phyloP scores from a whole-genome alignment of 164 flowering plant genomes.

The Berberis thunbergii region DNA sequence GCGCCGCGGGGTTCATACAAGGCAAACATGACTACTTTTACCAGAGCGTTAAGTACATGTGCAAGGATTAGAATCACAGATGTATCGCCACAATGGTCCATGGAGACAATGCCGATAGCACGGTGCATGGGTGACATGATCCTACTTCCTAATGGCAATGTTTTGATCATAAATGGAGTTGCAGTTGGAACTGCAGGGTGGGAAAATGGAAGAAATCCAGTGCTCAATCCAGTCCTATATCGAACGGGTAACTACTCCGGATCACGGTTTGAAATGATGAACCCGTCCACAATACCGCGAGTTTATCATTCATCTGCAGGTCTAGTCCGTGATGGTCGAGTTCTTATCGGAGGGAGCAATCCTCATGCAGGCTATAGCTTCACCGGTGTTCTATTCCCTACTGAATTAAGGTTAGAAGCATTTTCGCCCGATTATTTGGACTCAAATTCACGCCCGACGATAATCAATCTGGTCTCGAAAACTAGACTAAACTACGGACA shows the following conservation, averaged over 20 bases:
- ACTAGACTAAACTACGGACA: constrained; percentile 20
- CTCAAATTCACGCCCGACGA: constrained; percentile 25
- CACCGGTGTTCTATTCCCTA: constrained; percentile 30
- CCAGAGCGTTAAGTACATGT: constrained; percentile 30
- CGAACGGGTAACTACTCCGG: constrained; percentile 19
- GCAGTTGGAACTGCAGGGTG: constrained; percentile 40
- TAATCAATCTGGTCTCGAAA: constrained; percentile 18
- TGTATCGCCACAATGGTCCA: constrained; percentile 29
- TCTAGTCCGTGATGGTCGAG: constrained; percentile 42
- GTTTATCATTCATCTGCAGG: constrained; percentile 47
- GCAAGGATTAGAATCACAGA: constrained; percentile 40
- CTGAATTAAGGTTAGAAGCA: constrained; percentile 43
- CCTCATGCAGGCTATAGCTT: constrained; percentile 30
- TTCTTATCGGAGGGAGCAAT: constrained; percentile 51
- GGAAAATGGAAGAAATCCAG: constrained; percentile 37
- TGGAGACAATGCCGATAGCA: constrained; percentile 46
- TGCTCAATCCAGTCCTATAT: constrained; percentile 32
- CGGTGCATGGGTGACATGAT: constrained; percentile 62
- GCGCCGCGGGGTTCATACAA: constrained; percentile 32
- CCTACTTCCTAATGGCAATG: constrained; percentile 36
- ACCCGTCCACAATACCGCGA: constrained; percentile 28
- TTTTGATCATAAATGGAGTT: constrained; percentile 47
- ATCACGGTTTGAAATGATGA: constrained; percentile 29
- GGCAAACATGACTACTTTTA: constrained; percentile 15
- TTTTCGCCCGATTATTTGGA: constrained; percentile 40